Base-by-base conservation (phyloP, 345 rosid genomes). In the Geranium brycei region DNA sequence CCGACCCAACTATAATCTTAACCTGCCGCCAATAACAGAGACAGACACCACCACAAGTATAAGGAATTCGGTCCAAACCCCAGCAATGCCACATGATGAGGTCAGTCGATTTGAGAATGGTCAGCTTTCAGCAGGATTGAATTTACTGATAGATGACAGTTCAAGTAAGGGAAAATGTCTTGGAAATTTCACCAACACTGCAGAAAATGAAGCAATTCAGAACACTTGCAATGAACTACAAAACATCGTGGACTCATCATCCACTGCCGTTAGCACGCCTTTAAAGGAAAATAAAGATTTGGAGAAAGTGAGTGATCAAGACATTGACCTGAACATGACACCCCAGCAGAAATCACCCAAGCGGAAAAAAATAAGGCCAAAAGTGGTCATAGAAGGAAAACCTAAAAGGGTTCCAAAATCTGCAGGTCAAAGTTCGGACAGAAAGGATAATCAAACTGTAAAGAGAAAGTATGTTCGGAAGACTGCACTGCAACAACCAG, bases 341-440 rank as follows among this genome's bases (percentile, higher is more conserved):
- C 98, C 96, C 5, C 83, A 83, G 62, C 78, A 71, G 78, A 86
- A 83, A 75, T 71, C 74, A 55, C 79, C 85, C 19, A 89, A 80
- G 73, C 69, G 83, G 74, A 89, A 67, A 75, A 91, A 87, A 78
- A 85, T 84, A 81, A 83, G 90, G 82, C 95, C 98, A 1, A 91
- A 89, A 77, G 96, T 89, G 64, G 41, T 82, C 17, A 58, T 4
- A 66, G 89, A 89, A 80, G 88, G 79, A 66, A 83, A 84, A 74
- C 79, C 82, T 62, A 80, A 73, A 58, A 79, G 75, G 68, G 68
- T 77, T 41, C 74, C 75, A 56, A 78, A 83, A 65, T 66, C 86
- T 17, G 69, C 70, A 69, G 72, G 81, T 67, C 62, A 62, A 59
- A 66, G 58, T 7, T 58, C 63, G 5, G 47, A 38, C 18, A 40